phyloP scores from a whole-genome alignment of 2,329 filamentous ascomycete genomes.

The Sclerotinia sclerotiorum region DNA sequence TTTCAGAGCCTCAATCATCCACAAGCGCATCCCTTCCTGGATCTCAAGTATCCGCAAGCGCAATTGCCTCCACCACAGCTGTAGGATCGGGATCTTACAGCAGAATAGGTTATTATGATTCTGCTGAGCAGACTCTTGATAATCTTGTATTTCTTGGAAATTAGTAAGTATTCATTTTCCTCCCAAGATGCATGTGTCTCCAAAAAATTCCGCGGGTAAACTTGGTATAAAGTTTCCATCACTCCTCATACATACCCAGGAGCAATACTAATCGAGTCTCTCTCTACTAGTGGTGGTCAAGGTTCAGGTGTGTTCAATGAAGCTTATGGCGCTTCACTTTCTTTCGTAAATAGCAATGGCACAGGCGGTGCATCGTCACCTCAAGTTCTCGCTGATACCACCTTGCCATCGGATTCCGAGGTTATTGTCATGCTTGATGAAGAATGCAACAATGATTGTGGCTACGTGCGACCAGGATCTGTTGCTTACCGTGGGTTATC shows the following conservation, averaged over 20 bases:
- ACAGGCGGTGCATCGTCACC: constrained; percentile 48
- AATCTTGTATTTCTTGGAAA: constrained; percentile 61
- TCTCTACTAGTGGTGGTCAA: constrained; percentile 45
- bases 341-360: constrained; percentile 47
- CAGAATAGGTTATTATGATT: constrained; percentile 50
- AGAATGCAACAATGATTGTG: constrained; percentile 50
- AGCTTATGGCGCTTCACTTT: constrained; percentile 24
- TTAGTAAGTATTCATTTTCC: constrained; percentile 30
- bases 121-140: constrained; percentile 45
- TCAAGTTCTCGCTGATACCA: constrained; percentile 50
- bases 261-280: background rate
- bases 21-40: background rate
- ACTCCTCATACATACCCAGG: background rate
- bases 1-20: background rate
- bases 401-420: constrained; percentile 51
- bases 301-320: constrained; percentile 55
- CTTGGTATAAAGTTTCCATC: background rate
- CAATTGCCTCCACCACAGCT: constrained; percentile 26
- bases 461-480: constrained; percentile 49
- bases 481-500: constrained; percentile 50
- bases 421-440: constrained; percentile 52
- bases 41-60: constrained; percentile 21
- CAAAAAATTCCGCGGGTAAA: no score
- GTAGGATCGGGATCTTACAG: constrained; percentile 40
- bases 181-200: background rate